Base-by-base conservation (phyloP, 2,329 filamentous ascomycete genomes). In the Epichloe festucae region DNA sequence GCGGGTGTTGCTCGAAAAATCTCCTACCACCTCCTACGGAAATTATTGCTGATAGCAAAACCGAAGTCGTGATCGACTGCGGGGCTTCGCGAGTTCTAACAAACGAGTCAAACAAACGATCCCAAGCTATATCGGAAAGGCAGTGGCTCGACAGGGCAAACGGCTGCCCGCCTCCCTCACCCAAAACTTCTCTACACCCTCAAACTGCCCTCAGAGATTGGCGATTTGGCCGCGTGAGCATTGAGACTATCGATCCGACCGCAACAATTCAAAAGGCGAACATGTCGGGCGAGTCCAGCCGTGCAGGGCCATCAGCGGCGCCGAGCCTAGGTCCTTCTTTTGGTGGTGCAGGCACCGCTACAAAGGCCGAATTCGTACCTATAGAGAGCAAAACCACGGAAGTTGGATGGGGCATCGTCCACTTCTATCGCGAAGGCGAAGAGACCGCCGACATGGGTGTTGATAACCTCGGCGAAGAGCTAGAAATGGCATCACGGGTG, bases 341-440 rank as follows among this genome's bases (percentile, higher is more conserved):
- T 49, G 73, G 75, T 8, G 73, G 74, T 27, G 76, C 80, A 5
- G 87, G 86, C 5, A 79, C 85, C 48, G 84, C 87, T 53, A 95
- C 90, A 1, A 95, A 90, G 65, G 93, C 88, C 5, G 77, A 79
- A 56, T 95, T 85, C 63, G 71, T 87, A 19, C 82, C 86, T 0
- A 74, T 91, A 1, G 78, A 84, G 52, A 78, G 81, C 15, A 80
- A 76, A 59, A 81, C 85, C 51, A 89, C 88, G 1, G 85, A 95
- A 54, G 75, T 89, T 1, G 87, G 89, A 42, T 96, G 89, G 85
- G 93, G 93, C 1, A 81, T 97, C 14, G 89, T 98, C 2, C 93
- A 96, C 65, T 77, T 98, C 31, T 98, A 96, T 65, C 81, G 90
- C 10, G 91, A 97, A 66, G 79, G 79, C 2, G 80, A 89, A 53